These are phyloP conservation scores for Globisporangium echinulatum DNA, from an alignment of 352 stramenopile genomes.

Conservation along the genomic window DNA sequence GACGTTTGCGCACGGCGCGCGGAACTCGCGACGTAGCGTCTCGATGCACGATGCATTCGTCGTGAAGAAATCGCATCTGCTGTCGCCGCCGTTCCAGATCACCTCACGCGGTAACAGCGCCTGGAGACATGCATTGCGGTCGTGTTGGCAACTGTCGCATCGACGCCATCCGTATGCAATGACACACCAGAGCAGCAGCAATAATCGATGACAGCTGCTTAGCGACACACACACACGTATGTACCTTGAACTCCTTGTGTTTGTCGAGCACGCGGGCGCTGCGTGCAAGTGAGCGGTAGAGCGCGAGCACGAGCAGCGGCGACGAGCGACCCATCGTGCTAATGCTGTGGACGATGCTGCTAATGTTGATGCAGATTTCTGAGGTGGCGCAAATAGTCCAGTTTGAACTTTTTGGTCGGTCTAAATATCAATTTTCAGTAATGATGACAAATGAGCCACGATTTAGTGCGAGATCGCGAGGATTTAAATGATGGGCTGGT, in stretches of 20 bases:
- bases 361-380: not conserved
- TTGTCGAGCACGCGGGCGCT: conserved; percentile 60
- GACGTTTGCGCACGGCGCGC: conserved; percentile 15
- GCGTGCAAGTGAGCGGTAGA: conserved; percentile 66
- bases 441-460: too few species aligned
- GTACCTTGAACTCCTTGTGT: conserved; percentile 55
- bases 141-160: too few species aligned
- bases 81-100: conserved; percentile 37
- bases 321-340: conserved; percentile 23
- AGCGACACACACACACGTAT: not conserved
- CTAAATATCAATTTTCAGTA: not conserved
- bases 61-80: conserved; percentile 59
- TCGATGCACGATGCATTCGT: conserved; percentile 44
- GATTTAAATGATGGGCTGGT: too few species aligned
- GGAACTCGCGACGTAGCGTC: conserved; percentile 50
- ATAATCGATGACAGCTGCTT: too few species aligned
- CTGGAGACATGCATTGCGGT: conserved; percentile 12
- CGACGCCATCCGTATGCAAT: too few species aligned
- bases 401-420: too few species aligned
- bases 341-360: too few species aligned
- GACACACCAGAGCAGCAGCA: too few species aligned
- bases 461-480: too few species aligned
- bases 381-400: not conserved
- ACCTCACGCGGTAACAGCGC: conserved; percentile 58
- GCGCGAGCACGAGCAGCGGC: conserved; percentile 45